These are phyloP conservation scores for Sclerotinia glacialis DNA, from an alignment of 2,329 filamentous ascomycete species.

Conservation along the genomic window DNA sequence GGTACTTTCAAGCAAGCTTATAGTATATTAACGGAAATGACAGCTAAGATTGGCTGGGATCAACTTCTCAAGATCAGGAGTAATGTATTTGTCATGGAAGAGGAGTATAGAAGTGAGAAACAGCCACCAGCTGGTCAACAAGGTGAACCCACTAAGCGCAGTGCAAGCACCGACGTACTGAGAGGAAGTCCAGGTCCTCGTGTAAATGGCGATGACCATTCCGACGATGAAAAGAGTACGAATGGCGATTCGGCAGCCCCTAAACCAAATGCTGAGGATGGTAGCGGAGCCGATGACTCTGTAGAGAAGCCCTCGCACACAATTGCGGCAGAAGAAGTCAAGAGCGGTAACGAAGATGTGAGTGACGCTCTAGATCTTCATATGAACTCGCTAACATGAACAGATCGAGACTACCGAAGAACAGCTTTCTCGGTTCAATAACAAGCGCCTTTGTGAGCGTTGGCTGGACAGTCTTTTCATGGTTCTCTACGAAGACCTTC, in stretches of 20 bases:
- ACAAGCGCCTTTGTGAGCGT: constrained; percentile 93
- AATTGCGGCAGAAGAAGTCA: constrained; percentile 65
- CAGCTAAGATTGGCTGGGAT: constrained; percentile 96
- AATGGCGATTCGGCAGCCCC: constrained; percentile 35
- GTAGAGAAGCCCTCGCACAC: constrained; percentile 77
- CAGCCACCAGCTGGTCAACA: constrained; percentile 54
- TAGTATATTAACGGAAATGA: constrained; percentile 90
- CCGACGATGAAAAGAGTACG: constrained; percentile 38
- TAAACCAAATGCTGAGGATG: constrained; percentile 34
- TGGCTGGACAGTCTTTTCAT: constrained; percentile 99
- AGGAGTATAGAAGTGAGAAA: constrained; percentile 91
- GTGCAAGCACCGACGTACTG: constrained; percentile 76
- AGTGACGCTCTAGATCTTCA: constrained; percentile 38
- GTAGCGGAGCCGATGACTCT: constrained; percentile 37
- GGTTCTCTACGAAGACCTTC: constrained; percentile 96
- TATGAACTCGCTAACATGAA: constrained; percentile 29
- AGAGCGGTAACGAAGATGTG: constrained; percentile 71
- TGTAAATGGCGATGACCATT: constrained; percentile 43
- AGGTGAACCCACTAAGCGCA: constrained; percentile 53
- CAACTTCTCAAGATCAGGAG: constrained; percentile 91
- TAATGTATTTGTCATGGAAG: constrained; percentile 99
- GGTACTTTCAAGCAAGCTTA: constrained; percentile 97
- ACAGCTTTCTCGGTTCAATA: constrained; percentile 86
- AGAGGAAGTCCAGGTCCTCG: constrained; percentile 64
- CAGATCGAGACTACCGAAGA: constrained; percentile 64